Conservation (phyloP, 2,329 filamentous ascomycete genomes). For the Aspergillus chevalieri region DNA sequence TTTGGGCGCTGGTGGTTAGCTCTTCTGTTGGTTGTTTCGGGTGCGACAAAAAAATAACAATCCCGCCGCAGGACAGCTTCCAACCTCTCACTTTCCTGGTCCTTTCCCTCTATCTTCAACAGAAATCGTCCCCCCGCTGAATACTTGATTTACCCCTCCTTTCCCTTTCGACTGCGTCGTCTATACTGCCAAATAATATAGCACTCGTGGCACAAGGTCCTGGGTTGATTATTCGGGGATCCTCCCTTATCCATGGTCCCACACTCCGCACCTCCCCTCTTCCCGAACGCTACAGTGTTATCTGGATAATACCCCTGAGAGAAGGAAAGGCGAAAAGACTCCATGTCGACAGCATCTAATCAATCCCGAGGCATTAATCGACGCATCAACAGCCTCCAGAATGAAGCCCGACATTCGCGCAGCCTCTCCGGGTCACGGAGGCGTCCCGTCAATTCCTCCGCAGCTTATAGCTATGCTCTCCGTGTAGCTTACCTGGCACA, state of each 20-base stretch:
- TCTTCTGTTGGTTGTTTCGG: slow-evolving; percentile 18
- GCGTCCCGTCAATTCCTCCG: slow-evolving; percentile 52
- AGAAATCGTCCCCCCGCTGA: not conserved
- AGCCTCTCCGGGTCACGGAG: slow-evolving; percentile 38
- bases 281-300: slow-evolving; percentile 15
- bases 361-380: slow-evolving; percentile 41
- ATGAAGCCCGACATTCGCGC: slow-evolving; percentile 37
- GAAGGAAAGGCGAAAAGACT: slow-evolving; percentile 10
- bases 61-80: slow-evolving; percentile 10
- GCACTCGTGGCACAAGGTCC: not conserved
- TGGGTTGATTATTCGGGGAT: slow-evolving; percentile 18
- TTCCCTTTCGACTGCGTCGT: not conserved
- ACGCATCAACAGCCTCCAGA: slow-evolving; percentile 43
- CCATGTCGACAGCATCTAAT: slow-evolving; percentile 44
- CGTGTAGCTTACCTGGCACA: slow-evolving; percentile 88
- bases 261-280: slow-evolving; percentile 20
- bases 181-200: not conserved
- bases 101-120: not conserved
- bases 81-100: slow-evolving; percentile 10
- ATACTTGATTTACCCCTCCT: not conserved
- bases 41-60: slow-evolving; percentile 9
- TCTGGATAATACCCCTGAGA: slow-evolving; percentile 12
- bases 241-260: slow-evolving; percentile 27
- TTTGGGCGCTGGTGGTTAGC: slow-evolving; percentile 1
- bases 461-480: slow-evolving; percentile 86